phyloP scores from a whole-genome alignment of 306 rosid genomes.

The Senna tora region DNA sequence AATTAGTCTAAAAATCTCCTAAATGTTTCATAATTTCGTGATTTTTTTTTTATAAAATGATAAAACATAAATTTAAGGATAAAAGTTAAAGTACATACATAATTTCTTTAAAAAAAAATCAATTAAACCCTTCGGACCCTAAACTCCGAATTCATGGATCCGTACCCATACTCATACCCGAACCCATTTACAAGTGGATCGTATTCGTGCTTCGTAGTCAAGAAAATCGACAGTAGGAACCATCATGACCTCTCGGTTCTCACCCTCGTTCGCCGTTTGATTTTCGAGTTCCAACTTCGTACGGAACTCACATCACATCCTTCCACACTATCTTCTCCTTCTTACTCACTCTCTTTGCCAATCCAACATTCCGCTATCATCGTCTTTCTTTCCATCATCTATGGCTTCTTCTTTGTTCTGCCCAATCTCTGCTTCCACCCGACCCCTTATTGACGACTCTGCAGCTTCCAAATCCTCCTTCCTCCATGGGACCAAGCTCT shows the following conservation, averaged over 20 bases:
- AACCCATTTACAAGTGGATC: not conserved
- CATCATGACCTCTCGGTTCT: not conserved
- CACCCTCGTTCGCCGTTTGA: conserved; percentile 3
- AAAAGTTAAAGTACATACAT: too few species aligned
- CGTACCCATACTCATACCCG: not conserved
- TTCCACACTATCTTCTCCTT: not conserved
- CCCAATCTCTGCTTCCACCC: conserved; percentile 46
- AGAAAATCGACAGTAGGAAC: not conserved
- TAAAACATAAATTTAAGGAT: too few species aligned
- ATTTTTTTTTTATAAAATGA: too few species aligned
- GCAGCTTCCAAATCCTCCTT: conserved; percentile 49
- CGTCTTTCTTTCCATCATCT: conserved; percentile 19
- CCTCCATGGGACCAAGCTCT: conserved; percentile 57
- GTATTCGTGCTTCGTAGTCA: conserved; percentile 6
- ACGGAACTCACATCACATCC: conserved; percentile 1
- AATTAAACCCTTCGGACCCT: too few species aligned
- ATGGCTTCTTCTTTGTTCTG: conserved; percentile 69
- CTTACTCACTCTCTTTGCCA: not conserved
- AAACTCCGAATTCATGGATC: too few species aligned
- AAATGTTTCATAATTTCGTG: too few species aligned
- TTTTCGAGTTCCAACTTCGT: not conserved
- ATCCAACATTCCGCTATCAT: not conserved
- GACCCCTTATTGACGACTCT: conserved; percentile 37
- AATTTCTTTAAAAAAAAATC: too few species aligned
- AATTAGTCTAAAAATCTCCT: too few species aligned